Conservation (phyloP, 2,329 filamentous ascomycete genomes). For the Neofusicoccum sp. region DNA sequence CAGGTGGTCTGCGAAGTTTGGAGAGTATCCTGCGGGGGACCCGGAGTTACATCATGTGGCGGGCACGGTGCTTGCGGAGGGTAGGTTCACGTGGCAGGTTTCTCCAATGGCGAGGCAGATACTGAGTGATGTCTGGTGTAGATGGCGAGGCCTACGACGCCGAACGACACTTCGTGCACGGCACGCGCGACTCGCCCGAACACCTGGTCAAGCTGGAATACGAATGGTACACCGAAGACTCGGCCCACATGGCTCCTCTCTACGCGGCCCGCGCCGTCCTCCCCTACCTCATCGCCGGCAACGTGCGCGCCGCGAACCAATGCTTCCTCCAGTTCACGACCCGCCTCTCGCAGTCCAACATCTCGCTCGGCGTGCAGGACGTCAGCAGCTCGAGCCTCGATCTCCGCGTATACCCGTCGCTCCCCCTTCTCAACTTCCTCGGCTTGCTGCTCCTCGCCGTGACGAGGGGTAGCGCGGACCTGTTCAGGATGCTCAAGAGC, state of each 20-base stretch:
- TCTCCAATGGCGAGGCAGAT: not conserved
- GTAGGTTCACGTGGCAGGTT: conserved; percentile 35
- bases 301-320: conserved; percentile 83
- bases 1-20: conserved; percentile 81
- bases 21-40: conserved; percentile 86
- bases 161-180: conserved; percentile 83
- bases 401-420: conserved; percentile 77
- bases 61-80: conserved; percentile 82
- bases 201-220: conserved; percentile 82
- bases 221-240: conserved; percentile 87
- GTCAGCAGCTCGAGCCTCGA: conserved; percentile 67
- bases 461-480: conserved; percentile 70
- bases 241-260: conserved; percentile 79
- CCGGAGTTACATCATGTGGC: conserved; percentile 92
- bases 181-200: conserved; percentile 83
- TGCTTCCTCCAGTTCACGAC: conserved; percentile 74
- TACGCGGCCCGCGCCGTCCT: conserved; percentile 86
- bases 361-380: conserved; percentile 71
- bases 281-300: conserved; percentile 86
- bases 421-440: conserved; percentile 95
- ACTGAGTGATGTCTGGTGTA: conserved; percentile 29
- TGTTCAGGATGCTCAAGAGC: conserved; percentile 76
- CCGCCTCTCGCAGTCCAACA: conserved; percentile 59
- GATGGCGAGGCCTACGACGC: conserved; percentile 92
- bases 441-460: conserved; percentile 79